Conservation (phyloP, 2,329 filamentous ascomycete species). For the Penicillium hesseltinei region DNA sequence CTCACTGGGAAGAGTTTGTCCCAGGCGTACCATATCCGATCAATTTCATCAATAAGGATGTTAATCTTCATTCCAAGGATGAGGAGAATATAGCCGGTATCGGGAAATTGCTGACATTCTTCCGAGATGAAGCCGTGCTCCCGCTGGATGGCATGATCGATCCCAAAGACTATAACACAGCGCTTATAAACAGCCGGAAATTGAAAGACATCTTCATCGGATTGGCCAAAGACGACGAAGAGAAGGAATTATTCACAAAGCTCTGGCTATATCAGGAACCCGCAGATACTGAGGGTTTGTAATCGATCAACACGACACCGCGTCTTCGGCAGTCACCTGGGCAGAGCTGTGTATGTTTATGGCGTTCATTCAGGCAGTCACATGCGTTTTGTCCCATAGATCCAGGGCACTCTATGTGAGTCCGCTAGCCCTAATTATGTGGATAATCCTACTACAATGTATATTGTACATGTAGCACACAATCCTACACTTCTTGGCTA, state of each 20-base stretch:
- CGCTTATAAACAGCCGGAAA: conserved; percentile 15
- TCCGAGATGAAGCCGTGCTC: conserved; percentile 28
- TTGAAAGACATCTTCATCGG: conserved; percentile 27
- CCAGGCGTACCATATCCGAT: conserved; percentile 23
- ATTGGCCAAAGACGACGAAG: conserved; percentile 22
- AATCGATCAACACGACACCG: not conserved
- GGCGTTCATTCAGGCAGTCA: not conserved
- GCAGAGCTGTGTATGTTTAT: not conserved
- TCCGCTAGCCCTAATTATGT: not conserved
- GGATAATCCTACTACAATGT: not conserved
- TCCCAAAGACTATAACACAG: conserved; percentile 28
- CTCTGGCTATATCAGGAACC: conserved; percentile 29
- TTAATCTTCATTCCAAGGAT: conserved; percentile 27
- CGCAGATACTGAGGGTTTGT: not conserved
- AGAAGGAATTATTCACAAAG: conserved; percentile 24
- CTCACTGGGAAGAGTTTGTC: conserved; percentile 24
- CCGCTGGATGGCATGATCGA: conserved; percentile 36
- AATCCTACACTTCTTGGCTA: not conserved
- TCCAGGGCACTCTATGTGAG: not conserved
- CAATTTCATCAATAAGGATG: conserved; percentile 21
- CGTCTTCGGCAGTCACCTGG: not conserved
- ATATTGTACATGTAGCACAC: not conserved
- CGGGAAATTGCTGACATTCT: conserved; percentile 29
- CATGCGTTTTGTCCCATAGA: not conserved
- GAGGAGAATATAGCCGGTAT: conserved; percentile 34